These are phyloP conservation scores for Cenchrus americanus DNA, from an alignment of 176 grass and related monocot genomes.

Conservation along the genomic window DNA sequence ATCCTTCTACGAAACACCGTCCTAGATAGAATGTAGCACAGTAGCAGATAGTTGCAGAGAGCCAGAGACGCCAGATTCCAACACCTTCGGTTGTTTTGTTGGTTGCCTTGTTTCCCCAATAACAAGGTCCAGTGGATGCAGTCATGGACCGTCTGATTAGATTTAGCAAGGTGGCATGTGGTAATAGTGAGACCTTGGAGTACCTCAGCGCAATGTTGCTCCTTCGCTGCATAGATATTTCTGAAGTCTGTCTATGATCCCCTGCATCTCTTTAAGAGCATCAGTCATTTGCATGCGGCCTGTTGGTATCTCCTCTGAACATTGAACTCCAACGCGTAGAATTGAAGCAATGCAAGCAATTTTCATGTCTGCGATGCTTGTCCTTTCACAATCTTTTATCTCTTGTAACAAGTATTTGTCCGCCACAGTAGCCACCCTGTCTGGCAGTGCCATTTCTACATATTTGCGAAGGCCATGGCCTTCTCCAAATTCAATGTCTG, in stretches of 20 bases:
- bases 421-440: background rate
- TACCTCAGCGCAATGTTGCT: background rate
- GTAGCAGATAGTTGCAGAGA: background rate
- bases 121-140: background rate
- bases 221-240: background rate
- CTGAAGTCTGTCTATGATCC: background rate
- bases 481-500: constrained; percentile 11
- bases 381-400: background rate
- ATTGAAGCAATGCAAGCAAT: constrained; percentile 22
- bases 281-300: background rate
- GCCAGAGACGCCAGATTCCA: background rate
- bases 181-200: no score
- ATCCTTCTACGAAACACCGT: no score
- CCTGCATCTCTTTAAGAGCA: background rate
- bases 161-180: no score
- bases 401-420: constrained; percentile 1
- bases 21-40: no score
- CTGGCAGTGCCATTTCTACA: background rate
- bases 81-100: background rate
- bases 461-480: rapidly evolving
- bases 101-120: background rate
- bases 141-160: background rate
- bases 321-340: background rate
- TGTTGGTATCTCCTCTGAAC: background rate
- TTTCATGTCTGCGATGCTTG: background rate